Conservation (phyloP, 257 asterid species). For the Ophiorrhiza pumila region DNA sequence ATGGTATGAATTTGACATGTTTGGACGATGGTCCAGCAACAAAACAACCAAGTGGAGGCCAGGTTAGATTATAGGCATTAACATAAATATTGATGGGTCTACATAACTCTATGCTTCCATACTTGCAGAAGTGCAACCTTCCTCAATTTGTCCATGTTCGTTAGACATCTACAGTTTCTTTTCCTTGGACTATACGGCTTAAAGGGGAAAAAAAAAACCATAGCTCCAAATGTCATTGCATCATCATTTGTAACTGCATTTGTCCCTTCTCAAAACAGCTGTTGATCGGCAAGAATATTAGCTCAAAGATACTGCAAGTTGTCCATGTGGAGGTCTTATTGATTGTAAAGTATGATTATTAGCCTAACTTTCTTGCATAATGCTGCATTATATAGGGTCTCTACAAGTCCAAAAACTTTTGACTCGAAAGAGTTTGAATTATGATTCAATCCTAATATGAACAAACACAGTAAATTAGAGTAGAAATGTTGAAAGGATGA, state of each 20-base stretch:
- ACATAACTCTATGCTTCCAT: neutral
- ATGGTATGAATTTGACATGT: conserved; percentile 48
- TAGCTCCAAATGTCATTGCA: conserved; percentile 4
- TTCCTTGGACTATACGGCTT: neutral
- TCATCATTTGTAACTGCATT: conserved; percentile 21
- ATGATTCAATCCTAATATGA: neutral
- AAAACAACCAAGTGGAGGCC: conserved; percentile 29
- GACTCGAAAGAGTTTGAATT: neutral
- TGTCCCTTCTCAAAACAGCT: conserved; percentile 43
- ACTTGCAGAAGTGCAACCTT: neutral
- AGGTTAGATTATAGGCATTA: conserved; percentile 15
- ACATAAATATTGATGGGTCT: conserved; percentile 4
- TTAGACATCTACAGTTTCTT: too few species aligned
- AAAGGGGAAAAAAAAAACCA: neutral
- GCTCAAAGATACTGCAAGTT: conserved; percentile 12
- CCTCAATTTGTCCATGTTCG: neutral
- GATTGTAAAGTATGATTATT: neutral
- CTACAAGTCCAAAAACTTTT: neutral
- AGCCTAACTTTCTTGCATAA: conserved; percentile 1
- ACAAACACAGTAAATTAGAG: neutral
- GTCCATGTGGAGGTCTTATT: conserved; percentile 17
- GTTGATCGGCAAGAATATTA: conserved; percentile 34
- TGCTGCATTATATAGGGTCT: neutral
- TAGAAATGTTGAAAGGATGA: neutral
- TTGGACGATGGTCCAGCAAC: conserved; percentile 31